These are phyloP conservation scores for Microsporum audouinii DNA, from an alignment of 2,329 filamentous ascomycete genomes.

Conservation along the genomic window DNA sequence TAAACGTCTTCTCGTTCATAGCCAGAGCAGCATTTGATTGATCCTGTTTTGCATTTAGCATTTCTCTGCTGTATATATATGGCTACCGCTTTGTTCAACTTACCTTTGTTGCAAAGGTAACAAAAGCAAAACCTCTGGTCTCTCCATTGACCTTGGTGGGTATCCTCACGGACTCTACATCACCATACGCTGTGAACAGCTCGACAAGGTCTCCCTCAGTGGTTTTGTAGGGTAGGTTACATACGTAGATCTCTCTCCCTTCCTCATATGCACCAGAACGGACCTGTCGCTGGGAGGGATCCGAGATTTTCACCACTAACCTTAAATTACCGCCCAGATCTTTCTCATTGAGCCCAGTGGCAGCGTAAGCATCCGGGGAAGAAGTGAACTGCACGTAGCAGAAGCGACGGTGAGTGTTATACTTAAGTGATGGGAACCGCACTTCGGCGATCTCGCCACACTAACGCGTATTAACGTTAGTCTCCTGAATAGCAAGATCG, in stretches of 20 bases:
- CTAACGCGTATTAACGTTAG: slow-evolving; percentile 16
- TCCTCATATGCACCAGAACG: slow-evolving; percentile 75
- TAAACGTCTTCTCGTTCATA: slow-evolving; percentile 60
- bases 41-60: slow-evolving; percentile 35
- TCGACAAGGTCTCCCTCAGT: slow-evolving; percentile 58
- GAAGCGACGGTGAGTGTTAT: slow-evolving; percentile 78
- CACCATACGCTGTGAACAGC: slow-evolving; percentile 64
- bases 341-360: slow-evolving; percentile 60
- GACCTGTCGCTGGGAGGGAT: slow-evolving; percentile 65
- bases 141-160: slow-evolving; percentile 56
- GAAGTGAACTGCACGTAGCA: slow-evolving; percentile 88
- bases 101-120: slow-evolving; percentile 60
- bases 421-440: slow-evolving; percentile 83
- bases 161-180: slow-evolving; percentile 59
- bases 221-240: slow-evolving; percentile 51
- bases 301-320: slow-evolving; percentile 69
- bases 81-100: not conserved
- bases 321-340: slow-evolving; percentile 56
- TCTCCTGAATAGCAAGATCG: not conserved
- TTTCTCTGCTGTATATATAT: not conserved
- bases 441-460: slow-evolving; percentile 77
- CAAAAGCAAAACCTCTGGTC: slow-evolving; percentile 66
- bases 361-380: slow-evolving; percentile 54
- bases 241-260: slow-evolving; percentile 72
- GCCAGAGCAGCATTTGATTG: slow-evolving; percentile 54